These are phyloP conservation scores for Triticum monococcum DNA, from an alignment of 176 grass and related monocot species.

Conservation along the genomic window DNA sequence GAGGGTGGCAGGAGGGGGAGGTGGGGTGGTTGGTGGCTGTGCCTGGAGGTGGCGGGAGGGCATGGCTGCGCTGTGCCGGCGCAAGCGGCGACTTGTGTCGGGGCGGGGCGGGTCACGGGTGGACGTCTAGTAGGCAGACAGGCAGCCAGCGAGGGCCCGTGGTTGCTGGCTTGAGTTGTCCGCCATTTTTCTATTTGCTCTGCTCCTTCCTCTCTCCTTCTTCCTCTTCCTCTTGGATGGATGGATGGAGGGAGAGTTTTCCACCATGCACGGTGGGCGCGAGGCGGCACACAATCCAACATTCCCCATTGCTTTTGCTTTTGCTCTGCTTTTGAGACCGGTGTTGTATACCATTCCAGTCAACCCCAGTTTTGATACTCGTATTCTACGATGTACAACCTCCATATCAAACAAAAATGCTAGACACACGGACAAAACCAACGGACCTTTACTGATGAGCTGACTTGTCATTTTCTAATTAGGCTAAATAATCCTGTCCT, in stretches of 20 bases:
- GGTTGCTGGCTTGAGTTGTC: not conserved
- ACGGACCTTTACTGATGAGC: too few species aligned
- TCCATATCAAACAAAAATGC: too few species aligned
- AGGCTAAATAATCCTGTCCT: too few species aligned
- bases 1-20: not conserved
- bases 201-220: not conserved
- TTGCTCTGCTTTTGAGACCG: not conserved
- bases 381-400: too few species aligned
- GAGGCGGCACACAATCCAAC: not conserved
- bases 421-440: too few species aligned
- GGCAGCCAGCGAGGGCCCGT: not conserved
- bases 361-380: not conserved
- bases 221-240: not conserved
- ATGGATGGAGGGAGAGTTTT: too few species aligned
- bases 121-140: not conserved
- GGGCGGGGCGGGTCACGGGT: not conserved
- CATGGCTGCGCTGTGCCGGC: conserved; percentile 1
- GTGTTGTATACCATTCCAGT: not conserved
- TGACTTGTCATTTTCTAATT: too few species aligned
- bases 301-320: not conserved
- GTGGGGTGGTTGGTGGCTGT: not conserved
- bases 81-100: not conserved
- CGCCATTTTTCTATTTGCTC: not conserved
- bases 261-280: too few species aligned
- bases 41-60: conserved; percentile 25